A percentile compares a stretch with the other conserved stretches of the same genome.
Evolutionary conservation across 2,329 filamentous ascomycete species (phyloP).

Genomic region (Triangularia verruculosa): DNA sequence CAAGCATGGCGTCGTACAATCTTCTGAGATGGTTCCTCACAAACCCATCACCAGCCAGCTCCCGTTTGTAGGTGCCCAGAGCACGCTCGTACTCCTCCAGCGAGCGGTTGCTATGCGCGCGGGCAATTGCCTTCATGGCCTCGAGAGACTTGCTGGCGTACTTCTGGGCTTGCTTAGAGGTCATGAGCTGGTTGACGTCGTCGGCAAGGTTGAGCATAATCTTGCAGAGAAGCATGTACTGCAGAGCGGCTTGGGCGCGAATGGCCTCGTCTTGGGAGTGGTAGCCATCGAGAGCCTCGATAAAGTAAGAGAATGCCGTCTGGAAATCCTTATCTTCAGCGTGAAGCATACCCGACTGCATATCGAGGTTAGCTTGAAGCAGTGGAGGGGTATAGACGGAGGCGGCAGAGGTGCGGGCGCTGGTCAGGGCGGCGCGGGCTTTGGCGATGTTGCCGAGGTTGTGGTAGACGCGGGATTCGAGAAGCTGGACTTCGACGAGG

Average conservation of each 20-base stretch:
- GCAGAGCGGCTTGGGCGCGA: constrained; percentile 92
- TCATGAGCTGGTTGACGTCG: constrained; percentile 92
- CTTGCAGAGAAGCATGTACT: constrained; percentile 99
- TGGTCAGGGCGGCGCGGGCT: constrained; percentile 89
- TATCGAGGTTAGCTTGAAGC: constrained; percentile 92
- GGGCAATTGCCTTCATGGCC: constrained; percentile 98
- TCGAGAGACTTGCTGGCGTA: constrained; percentile 95
- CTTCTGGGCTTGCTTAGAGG: constrained; percentile 93
- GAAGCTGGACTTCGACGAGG: constrained; percentile 92
- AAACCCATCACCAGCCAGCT: constrained; percentile 91
- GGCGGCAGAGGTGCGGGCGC: constrained; percentile 89
- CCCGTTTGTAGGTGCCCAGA: constrained; percentile 83
- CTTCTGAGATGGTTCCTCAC: constrained; percentile 95
- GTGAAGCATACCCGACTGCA: constrained; percentile 99
- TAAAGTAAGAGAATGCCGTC: constrained; percentile 98
- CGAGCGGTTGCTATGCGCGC: constrained; percentile 91
- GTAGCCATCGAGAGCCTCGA: constrained; percentile 96
- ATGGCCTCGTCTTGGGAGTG: constrained; percentile 83
- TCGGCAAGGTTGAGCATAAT: constrained; percentile 98
- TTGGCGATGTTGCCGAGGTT: constrained; percentile 95
- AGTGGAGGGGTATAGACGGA: constrained; percentile 96
- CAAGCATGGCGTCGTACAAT: constrained; percentile 96
- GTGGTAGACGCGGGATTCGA: constrained; percentile 97
- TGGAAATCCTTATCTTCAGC: constrained; percentile 99
- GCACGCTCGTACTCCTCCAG: constrained; percentile 97